phyloP scores from a whole-genome alignment of 2,329 filamentous ascomycete species.

The Sarocladiaceae sp. region DNA sequence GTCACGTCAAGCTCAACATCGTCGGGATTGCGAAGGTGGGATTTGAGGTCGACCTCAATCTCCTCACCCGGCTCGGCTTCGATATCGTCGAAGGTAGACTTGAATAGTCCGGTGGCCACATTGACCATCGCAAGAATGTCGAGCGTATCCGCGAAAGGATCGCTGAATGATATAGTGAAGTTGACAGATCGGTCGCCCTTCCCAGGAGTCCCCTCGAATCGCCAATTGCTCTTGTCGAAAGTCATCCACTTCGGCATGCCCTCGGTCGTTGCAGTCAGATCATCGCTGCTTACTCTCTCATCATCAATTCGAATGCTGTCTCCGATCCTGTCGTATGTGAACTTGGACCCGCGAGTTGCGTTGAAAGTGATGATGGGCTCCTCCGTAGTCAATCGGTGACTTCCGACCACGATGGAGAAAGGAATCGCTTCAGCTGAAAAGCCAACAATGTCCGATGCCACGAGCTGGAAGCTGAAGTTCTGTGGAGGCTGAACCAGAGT shows the following conservation, averaged over 20 bases:
- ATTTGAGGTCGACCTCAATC: constrained; percentile 37
- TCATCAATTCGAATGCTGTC: constrained; percentile 55
- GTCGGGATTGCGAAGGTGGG: constrained; percentile 35
- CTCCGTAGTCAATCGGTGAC: constrained; percentile 63
- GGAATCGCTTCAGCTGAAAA: constrained; percentile 63
- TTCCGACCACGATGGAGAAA: constrained; percentile 70
- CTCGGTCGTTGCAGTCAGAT: constrained; percentile 48
- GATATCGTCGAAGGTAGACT: constrained; percentile 33
- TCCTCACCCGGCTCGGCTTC: constrained; percentile 34
- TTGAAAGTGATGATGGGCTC: constrained; percentile 53
- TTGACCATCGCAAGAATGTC: constrained; percentile 45
- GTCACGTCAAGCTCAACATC: constrained; percentile 33
- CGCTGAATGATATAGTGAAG: constrained; percentile 57
- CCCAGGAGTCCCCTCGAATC: constrained; percentile 61
- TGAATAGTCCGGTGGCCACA: constrained; percentile 35
- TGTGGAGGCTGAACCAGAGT: constrained; percentile 65
- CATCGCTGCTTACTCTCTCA: constrained; percentile 38
- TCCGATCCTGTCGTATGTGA: constrained; percentile 50
- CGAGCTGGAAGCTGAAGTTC: constrained; percentile 65
- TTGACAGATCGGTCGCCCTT: constrained; percentile 54
- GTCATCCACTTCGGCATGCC: constrained; percentile 65
- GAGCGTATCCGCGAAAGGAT: constrained; percentile 56
- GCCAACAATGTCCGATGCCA: constrained; percentile 76
- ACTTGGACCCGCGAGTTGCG: constrained; percentile 44
- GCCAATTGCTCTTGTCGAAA: constrained; percentile 58